Base-by-base conservation (phyloP, 106 monocot species). In the Allium sativum region DNA sequence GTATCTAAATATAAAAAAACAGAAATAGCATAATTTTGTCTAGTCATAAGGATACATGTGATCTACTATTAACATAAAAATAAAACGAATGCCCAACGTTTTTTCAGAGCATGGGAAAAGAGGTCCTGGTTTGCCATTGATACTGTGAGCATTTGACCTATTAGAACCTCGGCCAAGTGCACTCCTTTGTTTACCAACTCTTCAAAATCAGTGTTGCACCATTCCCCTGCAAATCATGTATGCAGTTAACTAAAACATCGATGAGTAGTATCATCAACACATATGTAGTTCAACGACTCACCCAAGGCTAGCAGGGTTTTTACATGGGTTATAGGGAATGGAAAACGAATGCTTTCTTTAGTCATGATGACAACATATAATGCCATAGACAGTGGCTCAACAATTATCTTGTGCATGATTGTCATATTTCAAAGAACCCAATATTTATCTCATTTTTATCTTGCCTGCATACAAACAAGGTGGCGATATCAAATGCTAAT, bases 141-240 rank as follows among this genome's bases (percentile, higher is more conserved):
- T 77, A 8, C 73, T 72, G 40, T 77, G 74, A 3, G 81, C 77
- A 58, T 82, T 73, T 0, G 81, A 82, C 56, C 59, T 62, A 58
- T 65, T 73, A 12, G 77, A 77, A 21, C 70, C 56, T 56, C 69
- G 18, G 7, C 81, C 81, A 20, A 70, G 73, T 18, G 64, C 48
- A 44, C 44, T 70, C 8, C 73, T 66, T 53, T 82, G 70, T 61
- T 61, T 61, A 59, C 77, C n/a, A 74, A 45, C 45, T 42, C 16
- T n/a, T 78, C 77, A 0, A 77, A 73, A 46, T 82, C 77, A 12
- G 51, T n/a, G 42, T 77, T 73, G 77, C 81, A 82, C 81, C 81
- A 82, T 47, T 81, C 81, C 10, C 81, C 77, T 70, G 47, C 44
- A 66, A n/a, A n/a, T n/a, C n/a, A n/a, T n/a, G n/a, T 42, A 59